These are phyloP conservation scores for Colletotrichum trifolii DNA, from an alignment of 2,329 filamentous ascomycete species.

Conservation along the genomic window DNA sequence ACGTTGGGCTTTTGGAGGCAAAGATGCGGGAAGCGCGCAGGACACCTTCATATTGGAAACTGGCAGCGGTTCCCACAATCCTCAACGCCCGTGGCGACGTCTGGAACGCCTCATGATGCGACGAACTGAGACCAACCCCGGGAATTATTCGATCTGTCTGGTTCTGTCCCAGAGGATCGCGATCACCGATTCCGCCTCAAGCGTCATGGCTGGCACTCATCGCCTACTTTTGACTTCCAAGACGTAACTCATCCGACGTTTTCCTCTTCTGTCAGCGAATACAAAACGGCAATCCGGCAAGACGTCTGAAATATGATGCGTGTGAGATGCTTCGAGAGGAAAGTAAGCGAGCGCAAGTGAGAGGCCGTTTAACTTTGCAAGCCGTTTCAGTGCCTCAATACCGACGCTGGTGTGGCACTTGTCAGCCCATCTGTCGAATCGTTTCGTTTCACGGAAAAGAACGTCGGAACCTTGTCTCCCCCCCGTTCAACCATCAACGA, in stretches of 20 bases:
- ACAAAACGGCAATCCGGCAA: neutral
- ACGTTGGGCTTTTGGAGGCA: neutral
- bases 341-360: neutral
- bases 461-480: too few relatives aligned
- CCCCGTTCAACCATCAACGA: too few relatives aligned
- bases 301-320: neutral
- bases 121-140: constrained; percentile 14
- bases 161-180: neutral
- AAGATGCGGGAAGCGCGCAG: neutral
- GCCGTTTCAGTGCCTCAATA: constrained; percentile 10
- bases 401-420: neutral
- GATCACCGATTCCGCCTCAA: constrained; percentile 13
- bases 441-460: too few relatives aligned
- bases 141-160: constrained; percentile 4
- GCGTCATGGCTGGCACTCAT: neutral
- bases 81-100: neutral
- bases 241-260: constrained; percentile 21
- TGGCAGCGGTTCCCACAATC: constrained; percentile 14
- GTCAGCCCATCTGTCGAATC: too few relatives aligned
- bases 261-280: constrained; percentile 10
- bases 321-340: neutral
- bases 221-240: neutral
- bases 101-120: constrained; percentile 9
- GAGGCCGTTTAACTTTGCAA: constrained; percentile 6
- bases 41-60: neutral